Percentiles rank a stretch among this genome's conserved stretches.
These are phyloP conservation scores for Polyporus arcularius DNA, from an alignment of 768 basidiomycete species.

Conservation along the genomic window DNA sequence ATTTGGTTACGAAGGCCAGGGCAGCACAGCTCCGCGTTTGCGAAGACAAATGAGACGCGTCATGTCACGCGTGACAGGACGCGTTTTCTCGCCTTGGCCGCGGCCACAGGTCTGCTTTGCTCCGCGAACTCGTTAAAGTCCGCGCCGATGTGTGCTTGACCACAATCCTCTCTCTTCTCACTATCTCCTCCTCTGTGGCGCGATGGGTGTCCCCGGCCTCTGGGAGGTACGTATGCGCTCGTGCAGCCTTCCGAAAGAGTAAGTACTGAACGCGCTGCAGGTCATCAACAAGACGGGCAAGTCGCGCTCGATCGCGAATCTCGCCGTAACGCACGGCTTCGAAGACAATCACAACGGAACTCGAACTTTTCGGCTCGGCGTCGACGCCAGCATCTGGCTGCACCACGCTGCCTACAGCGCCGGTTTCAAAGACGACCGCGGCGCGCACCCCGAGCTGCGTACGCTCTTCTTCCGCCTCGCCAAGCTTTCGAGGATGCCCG, in stretches of 20 bases:
- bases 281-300: conserved; percentile 40
- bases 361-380: conserved; percentile 42
- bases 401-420: conserved; percentile 29
- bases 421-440: conserved; percentile 17
- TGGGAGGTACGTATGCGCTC: too few species aligned
- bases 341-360: conserved; percentile 36
- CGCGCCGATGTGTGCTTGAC: too few species aligned
- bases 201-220: conserved; percentile 28
- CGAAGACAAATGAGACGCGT: conserved; percentile 14
- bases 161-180: too few species aligned
- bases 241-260: too few species aligned
- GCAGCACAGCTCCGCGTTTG: too few species aligned
- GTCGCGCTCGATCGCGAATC: conserved; percentile 38
- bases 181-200: background rate
- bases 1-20: too few species aligned
- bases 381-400: conserved; percentile 42
- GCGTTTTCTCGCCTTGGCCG: background rate
- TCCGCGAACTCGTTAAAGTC: too few species aligned
- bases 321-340: conserved; percentile 42
- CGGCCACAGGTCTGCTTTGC: background rate
- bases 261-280: too few species aligned
- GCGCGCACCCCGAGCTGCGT: conserved; percentile 45
- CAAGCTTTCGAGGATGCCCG: conserved; percentile 37
- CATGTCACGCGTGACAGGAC: conserved; percentile 5
- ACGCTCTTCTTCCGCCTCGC: conserved; percentile 46